phyloP scores from a whole-genome alignment of 2,329 filamentous ascomycete species.

The Aspergillus intermedius region DNA sequence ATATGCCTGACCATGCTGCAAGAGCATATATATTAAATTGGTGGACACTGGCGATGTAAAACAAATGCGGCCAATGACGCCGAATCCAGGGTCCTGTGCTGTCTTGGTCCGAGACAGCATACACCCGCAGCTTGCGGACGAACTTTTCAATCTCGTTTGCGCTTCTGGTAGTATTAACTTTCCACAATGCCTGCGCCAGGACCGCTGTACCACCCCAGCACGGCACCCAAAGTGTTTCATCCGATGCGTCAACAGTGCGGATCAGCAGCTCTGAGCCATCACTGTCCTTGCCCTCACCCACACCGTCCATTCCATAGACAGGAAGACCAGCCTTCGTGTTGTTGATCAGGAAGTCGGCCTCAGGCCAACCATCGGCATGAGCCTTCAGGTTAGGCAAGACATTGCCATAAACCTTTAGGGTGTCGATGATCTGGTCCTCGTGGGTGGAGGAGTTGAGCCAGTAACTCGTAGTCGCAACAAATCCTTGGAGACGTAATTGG shows the following conservation, averaged over 20 bases:
- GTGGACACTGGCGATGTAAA: slow-evolving; percentile 52
- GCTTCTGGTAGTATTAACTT: slow-evolving; percentile 12
- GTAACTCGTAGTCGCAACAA: slow-evolving; percentile 43
- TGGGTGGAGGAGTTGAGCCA: slow-evolving; percentile 40
- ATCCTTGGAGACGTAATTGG: slow-evolving; percentile 42
- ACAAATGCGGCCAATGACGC: slow-evolving; percentile 47
- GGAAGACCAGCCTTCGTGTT: slow-evolving; percentile 33
- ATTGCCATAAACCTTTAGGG: slow-evolving; percentile 40
- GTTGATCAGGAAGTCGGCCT: slow-evolving; percentile 37
- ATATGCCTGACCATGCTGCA: slow-evolving; percentile 53
- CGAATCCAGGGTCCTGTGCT: slow-evolving; percentile 53
- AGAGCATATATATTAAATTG: slow-evolving; percentile 50
- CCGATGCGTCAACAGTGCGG: slow-evolving; percentile 28
- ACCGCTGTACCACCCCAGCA: slow-evolving; percentile 48
- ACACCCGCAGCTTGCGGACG: slow-evolving; percentile 42
- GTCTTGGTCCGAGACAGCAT: slow-evolving; percentile 55
- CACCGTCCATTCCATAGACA: slow-evolving; percentile 35
- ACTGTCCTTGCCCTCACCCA: slow-evolving; percentile 35
- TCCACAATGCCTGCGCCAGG: slow-evolving; percentile 42
- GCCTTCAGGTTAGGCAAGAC: slow-evolving; percentile 44
- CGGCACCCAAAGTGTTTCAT: slow-evolving; percentile 44
- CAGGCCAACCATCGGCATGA: slow-evolving; percentile 37
- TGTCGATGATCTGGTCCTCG: slow-evolving; percentile 40
- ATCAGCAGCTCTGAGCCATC: slow-evolving; percentile 12
- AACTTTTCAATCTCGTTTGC: slow-evolving; percentile 29